Evolutionary conservation across 169 alveolate species (phyloP).

Genomic region (Cryptosporidium tyzzeri): DNA sequence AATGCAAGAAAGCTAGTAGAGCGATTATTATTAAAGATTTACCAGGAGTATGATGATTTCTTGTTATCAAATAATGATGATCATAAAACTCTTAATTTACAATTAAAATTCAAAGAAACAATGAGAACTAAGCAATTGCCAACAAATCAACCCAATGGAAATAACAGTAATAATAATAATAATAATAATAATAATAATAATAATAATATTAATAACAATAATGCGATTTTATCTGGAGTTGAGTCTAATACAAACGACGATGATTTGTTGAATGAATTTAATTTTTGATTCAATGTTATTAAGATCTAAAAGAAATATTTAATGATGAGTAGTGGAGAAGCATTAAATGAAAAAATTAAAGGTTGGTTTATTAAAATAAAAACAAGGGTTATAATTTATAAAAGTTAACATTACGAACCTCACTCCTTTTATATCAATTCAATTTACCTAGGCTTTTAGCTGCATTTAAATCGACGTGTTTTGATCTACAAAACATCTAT

Average conservation of each 20-base stretch:
- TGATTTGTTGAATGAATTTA: neutral
- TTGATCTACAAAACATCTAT: neutral
- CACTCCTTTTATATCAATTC: neutral
- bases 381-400: neutral
- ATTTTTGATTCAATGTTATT: neutral
- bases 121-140: slow-evolving; percentile 62
- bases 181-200: too few relatives aligned
- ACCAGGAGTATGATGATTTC: slow-evolving; percentile 89
- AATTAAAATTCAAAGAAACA: slow-evolving; percentile 64
- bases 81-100: slow-evolving; percentile 51
- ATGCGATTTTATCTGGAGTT: neutral
- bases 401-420: neutral
- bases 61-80: slow-evolving; percentile 73
- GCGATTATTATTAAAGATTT: slow-evolving; percentile 86
- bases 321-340: neutral
- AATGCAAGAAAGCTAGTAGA: slow-evolving; percentile 90
- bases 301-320: neutral
- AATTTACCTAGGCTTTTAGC: neutral
- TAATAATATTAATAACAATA: neutral
- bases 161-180: neutral
- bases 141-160: neutral
- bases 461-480: neutral
- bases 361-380: too few relatives aligned
- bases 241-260: neutral
- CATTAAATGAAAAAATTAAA: too few relatives aligned